A percentile compares a stretch with the other conserved stretches of the same genome.
Evolutionary conservation across 768 basidiomycete genomes (phyloP).

Genomic region (Arthromyces matolae): DNA sequence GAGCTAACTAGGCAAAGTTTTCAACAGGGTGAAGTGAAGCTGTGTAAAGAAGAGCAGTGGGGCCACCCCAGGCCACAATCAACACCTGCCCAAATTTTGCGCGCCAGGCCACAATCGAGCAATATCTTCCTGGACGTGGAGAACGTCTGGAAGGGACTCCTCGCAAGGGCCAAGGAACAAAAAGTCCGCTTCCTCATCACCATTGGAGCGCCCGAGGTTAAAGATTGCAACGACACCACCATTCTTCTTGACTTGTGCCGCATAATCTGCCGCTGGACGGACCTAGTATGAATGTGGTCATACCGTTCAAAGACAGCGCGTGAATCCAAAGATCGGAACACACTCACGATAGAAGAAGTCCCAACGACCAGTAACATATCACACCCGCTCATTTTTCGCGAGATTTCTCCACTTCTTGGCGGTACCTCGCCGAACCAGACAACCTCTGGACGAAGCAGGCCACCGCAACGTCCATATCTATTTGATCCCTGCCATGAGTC

Average conservation of each 20-base stretch:
- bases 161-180: conserved; percentile 48
- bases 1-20: no score
- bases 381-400: conserved; percentile 25
- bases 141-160: conserved; percentile 35
- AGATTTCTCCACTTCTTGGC: conserved; percentile 31
- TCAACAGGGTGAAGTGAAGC: no score
- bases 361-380: conserved; percentile 42
- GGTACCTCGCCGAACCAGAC: conserved; percentile 46
- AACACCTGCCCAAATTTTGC: no score
- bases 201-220: conserved; percentile 31
- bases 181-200: conserved; percentile 42
- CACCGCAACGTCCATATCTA: conserved; percentile 30
- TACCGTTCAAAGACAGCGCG: no score
- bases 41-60: no score
- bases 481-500: conserved; percentile 22
- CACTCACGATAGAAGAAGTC: conserved; percentile 38
- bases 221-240: conserved; percentile 39
- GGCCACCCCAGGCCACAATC: no score
- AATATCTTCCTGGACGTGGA: conserved; percentile 23
- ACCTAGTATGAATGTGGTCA: no score
- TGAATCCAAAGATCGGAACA: no score
- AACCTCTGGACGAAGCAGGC: conserved; percentile 37
- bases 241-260: conserved; percentile 26
- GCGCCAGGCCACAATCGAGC: conserved; percentile 5
- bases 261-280: conserved; percentile 33